Evolutionary conservation across 2,329 filamentous ascomycete genomes (phyloP), one percentile per base, ranked within the genome.

Genomic region (Colletotrichum chrysophilum): DNA sequence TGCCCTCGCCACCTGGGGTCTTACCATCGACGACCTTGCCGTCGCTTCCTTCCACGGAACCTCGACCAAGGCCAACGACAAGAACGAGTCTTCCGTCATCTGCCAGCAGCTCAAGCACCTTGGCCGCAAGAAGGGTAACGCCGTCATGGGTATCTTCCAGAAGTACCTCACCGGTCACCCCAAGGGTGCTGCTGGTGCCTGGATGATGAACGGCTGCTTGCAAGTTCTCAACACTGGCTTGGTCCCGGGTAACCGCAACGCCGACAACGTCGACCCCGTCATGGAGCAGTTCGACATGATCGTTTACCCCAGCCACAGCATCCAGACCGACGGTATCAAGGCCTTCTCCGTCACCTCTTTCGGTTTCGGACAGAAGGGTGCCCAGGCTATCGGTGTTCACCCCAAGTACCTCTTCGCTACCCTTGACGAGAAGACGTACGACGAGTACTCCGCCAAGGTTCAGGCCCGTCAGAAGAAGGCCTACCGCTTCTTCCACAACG

Each of bases 241-340:
- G 66, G 96, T 99, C 28, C 97, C 97, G 16, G 97, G 97, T 76
- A 99, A 99, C 89, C 94, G 96, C 82, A 99, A 99, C 81, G 97
- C 97, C 67, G 97, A 99, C 88, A 99, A 99, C 80, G 93, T 99
- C 71, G 97, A 99, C 84, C 92, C 96, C 83, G 90, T 96, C 80
- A 97, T 99, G 94, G 96, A 98, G 90, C 92, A 98, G 84, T 99
- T 97, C 80, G 97, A 99, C 84, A 94, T 98, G 88, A 98, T 99
- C 80, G 95, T 98, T 78, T 99, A 98, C 87, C 97, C 97, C 62
- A 98, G 94, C 87, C 94, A 95, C 81, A 94, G 93, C 85, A 96
- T 99, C 80, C 97, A 99, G 89, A 99, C 97, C 9, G 97, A 99
- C 82, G 97, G 97, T 78, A 91, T 99, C 89, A 99, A 98, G 88